Evolutionary conservation across 441 rosid species (phyloP), one percentile per base, ranked within the genome.

Genomic region (Brassica balearica): DNA sequence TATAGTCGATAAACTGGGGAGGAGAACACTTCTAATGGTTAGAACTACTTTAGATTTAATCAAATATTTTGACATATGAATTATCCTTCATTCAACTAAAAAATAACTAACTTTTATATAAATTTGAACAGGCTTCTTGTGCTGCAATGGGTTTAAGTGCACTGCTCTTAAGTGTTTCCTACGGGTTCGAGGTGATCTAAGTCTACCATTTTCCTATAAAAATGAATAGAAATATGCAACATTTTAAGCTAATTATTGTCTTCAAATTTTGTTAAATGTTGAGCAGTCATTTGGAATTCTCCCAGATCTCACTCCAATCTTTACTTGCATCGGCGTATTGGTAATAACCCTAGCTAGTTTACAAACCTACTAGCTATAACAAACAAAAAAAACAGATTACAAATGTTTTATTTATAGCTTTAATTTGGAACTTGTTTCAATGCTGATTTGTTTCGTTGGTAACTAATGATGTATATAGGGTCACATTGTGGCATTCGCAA

Each of bases 1-100:
- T 46, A 62, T 86, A 20, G 81, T 82, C n/a, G 91, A 86, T 70
- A 89, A 84, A 80, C 63, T 55, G 38, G 91, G 91, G 67, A 80
- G 93, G 41, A 79, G 88, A 58, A 87, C 86, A 1, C 87, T 89
- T 60, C 80, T 89, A 20, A 72, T 86, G 88, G 91, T 86, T 23
- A 67, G 85, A 25, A 6, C 3, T 43, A 29, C 12, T 73, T 19
- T 9, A 8, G 0, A 19, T 58, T 71, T 8, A 38, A 6, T 41
- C 10, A 15, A 19, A 6, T 53, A 23, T 53, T 23, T 11, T 2
- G 29, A 19, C 29, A 6, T 17, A 46, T 23, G 15, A 48, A 1
- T 27, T 75, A 7, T 48, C 59, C 17, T 41, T 46, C 25, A 19
- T 17, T 3, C 5, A 15, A 51, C 68, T 61, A 51, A 73, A 38